These are phyloP conservation scores for Aspergillus pseudonomiae DNA, from an alignment of 2,329 filamentous ascomycete species.

Conservation along the genomic window DNA sequence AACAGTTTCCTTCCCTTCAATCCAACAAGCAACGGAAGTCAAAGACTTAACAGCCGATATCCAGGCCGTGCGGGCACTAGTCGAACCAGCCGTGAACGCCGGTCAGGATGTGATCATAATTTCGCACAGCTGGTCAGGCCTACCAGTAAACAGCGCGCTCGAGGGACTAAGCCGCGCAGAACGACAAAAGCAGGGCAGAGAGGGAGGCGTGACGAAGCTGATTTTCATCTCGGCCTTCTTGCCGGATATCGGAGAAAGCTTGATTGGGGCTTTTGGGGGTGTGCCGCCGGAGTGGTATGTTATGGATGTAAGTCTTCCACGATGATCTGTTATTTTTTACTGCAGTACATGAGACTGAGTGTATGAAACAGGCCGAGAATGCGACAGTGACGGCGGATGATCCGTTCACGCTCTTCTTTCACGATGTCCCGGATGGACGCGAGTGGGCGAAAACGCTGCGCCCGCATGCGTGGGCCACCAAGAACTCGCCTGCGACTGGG, in stretches of 20 bases:
- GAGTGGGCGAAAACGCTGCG: slow-evolving; percentile 32
- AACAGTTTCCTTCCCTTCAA: slow-evolving; percentile 31
- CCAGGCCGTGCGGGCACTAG: slow-evolving; percentile 32
- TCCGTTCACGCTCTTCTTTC: slow-evolving; percentile 32
- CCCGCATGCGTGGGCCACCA: slow-evolving; percentile 35
- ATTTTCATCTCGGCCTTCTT: slow-evolving; percentile 40
- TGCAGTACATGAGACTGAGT: too few species aligned
- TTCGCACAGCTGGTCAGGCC: slow-evolving; percentile 41
- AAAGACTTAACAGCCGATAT: slow-evolving; percentile 34
- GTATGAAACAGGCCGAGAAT: slow-evolving; percentile 19
- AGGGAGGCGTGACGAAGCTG: slow-evolving; percentile 38
- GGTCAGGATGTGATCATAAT: slow-evolving; percentile 37
- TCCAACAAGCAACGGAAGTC: slow-evolving; percentile 27
- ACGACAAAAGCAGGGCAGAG: slow-evolving; percentile 28
- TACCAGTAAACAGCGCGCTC: slow-evolving; percentile 40
- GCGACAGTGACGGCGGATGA: slow-evolving; percentile 30
- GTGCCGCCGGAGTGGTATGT: slow-evolving; percentile 32
- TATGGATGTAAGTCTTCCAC: slow-evolving; percentile 28
- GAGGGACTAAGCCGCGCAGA: slow-evolving; percentile 35
- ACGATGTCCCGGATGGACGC: slow-evolving; percentile 33
- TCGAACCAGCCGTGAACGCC: slow-evolving; percentile 32
- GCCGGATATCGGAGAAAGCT: slow-evolving; percentile 34
- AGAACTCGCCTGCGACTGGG: slow-evolving; percentile 29
- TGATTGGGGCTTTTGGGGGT: slow-evolving; percentile 35
- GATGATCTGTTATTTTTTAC: background rate